These are phyloP conservation scores for Podaxis sp. DNA, from an alignment of 768 basidiomycete species.

Conservation along the genomic window DNA sequence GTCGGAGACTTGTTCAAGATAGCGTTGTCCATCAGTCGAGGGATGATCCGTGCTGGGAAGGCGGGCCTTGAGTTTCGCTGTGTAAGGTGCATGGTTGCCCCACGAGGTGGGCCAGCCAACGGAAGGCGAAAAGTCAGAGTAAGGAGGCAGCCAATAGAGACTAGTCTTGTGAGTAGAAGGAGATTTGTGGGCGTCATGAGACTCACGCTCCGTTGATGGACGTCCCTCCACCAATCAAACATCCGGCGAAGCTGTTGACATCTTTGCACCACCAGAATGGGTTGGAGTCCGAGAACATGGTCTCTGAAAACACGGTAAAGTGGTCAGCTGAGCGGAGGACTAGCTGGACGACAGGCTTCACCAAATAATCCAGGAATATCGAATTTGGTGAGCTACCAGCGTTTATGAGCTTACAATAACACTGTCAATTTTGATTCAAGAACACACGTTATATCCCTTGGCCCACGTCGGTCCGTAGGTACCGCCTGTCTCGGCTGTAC, in stretches of 20 bases:
- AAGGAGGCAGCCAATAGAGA: conserved; percentile 54
- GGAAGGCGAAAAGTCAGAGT: conserved; percentile 47
- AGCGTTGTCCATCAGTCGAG: conserved; percentile 58
- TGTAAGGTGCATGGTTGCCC: conserved; percentile 48
- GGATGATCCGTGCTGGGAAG: conserved; percentile 59
- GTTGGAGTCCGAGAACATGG: conserved; percentile 59
- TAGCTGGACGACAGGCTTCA: conserved; percentile 7
- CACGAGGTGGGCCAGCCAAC: conserved; percentile 58
- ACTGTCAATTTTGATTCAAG: neutral
- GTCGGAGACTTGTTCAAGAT: conserved; percentile 49
- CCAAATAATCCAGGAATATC: conserved; percentile 63
- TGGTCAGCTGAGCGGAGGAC: neutral
- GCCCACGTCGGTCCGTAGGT: conserved; percentile 52
- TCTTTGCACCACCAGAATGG: conserved; percentile 70
- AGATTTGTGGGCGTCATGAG: neutral
- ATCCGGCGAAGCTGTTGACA: conserved; percentile 62
- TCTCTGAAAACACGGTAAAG: conserved; percentile 35
- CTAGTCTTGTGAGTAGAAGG: neutral
- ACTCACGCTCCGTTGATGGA: conserved; percentile 54
- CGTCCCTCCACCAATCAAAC: conserved; percentile 64
- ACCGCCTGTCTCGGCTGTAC: conserved; percentile 62
- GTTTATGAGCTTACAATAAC: neutral
- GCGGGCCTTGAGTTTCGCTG: conserved; percentile 46
- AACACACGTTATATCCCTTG: neutral
- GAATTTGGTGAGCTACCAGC: conserved; percentile 47